Evolutionary conservation across 2,329 filamentous ascomycete genomes (phyloP).

Genomic region (Blastomyces parvus): DNA sequence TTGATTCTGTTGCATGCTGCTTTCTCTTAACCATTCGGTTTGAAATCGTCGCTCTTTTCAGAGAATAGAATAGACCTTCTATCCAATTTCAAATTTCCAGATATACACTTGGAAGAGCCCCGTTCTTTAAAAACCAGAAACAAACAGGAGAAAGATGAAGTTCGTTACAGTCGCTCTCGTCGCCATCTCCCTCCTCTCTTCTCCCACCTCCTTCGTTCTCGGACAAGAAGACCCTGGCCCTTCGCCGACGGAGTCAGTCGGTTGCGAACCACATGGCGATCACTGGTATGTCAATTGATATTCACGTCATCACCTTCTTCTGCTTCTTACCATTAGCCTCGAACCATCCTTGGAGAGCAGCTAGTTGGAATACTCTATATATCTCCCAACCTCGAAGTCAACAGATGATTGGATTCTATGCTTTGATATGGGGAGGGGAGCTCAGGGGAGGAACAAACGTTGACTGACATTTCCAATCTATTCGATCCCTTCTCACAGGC

Average conservation of each 20-base stretch:
- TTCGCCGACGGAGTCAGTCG: slow-evolving; percentile 22
- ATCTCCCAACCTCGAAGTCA: not conserved
- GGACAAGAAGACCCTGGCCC: slow-evolving; percentile 21
- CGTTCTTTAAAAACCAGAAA: too few relatives aligned
- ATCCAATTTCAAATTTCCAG: not conserved
- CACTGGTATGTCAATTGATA: slow-evolving; percentile 11
- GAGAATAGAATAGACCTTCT: not conserved
- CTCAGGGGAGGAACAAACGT: too few relatives aligned
- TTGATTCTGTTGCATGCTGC: too few relatives aligned
- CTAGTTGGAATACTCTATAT: not conserved
- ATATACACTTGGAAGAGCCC: not conserved
- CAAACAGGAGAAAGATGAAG: slow-evolving; percentile 12
- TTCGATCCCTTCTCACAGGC: slow-evolving; percentile 14
- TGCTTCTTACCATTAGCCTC: not conserved
- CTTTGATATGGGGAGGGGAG: not conserved
- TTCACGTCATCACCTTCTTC: not conserved
- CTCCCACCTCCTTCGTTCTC: slow-evolving; percentile 14
- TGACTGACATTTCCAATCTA: not conserved
- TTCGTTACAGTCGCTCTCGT: slow-evolving; percentile 4
- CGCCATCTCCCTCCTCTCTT: slow-evolving; percentile 7
- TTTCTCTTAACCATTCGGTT: too few relatives aligned
- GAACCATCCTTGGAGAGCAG: not conserved
- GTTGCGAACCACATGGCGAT: slow-evolving; percentile 13
- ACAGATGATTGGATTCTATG: not conserved
- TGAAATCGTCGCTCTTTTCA: too few relatives aligned